Conservation (phyloP, 768 basidiomycete genomes). For the Phanerochaete sordida region DNA sequence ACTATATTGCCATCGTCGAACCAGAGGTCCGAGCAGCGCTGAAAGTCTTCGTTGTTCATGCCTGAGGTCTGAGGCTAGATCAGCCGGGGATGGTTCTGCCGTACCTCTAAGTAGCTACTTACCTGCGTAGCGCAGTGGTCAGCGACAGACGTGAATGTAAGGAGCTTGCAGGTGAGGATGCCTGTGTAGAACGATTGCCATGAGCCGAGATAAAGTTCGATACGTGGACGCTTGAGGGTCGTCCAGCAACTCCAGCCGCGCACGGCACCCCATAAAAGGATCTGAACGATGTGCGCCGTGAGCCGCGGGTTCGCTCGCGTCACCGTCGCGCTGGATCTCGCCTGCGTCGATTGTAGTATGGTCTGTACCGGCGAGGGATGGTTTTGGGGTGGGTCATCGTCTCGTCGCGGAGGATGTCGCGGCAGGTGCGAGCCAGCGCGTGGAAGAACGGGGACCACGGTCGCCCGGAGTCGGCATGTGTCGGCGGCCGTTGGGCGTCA, state of each 20-base stretch:
- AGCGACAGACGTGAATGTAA: too few species aligned
- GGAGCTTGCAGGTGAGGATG: too few species aligned
- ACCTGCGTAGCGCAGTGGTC: too few species aligned
- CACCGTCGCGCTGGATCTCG: conserved; percentile 50
- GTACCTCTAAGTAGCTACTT: too few species aligned
- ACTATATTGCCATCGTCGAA: conserved; percentile 1
- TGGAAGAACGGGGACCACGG: conserved; percentile 39
- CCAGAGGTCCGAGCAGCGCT: not conserved
- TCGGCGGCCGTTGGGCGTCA: not conserved
- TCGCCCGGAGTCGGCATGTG: not conserved
- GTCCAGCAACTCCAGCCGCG: conserved; percentile 78
- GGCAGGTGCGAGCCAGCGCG: conserved; percentile 49
- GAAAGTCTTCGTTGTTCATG: not conserved
- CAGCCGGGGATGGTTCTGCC: too few species aligned
- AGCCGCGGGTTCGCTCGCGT: conserved; percentile 55
- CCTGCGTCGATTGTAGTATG: not conserved
- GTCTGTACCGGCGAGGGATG: not conserved
- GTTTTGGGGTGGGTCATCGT: conserved; percentile 17
- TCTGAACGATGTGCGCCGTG: conserved; percentile 76
- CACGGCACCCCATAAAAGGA: conserved; percentile 66
- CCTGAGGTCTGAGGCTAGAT: too few species aligned
- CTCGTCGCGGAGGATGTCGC: conserved; percentile 49
- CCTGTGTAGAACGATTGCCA: too few species aligned
- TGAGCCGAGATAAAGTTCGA: too few species aligned
- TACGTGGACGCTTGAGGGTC: too few species aligned